A percentile compares a stretch with the other conserved stretches of the same genome.
Evolutionary conservation across 108 stramenopile species (phyloP).

Genomic region (Chaetoceros muelleri): DNA sequence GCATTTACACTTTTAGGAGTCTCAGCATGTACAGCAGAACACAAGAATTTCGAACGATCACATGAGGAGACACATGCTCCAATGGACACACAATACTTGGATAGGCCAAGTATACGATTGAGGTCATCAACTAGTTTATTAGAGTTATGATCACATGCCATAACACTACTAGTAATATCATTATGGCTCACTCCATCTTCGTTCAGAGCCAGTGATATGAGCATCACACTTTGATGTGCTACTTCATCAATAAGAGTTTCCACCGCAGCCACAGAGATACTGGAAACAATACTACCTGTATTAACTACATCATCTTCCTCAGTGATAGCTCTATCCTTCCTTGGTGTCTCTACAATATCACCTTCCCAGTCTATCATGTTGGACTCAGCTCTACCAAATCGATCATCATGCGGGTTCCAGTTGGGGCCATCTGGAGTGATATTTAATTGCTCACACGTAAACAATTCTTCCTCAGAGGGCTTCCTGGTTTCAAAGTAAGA

Average conservation of each 20-base stretch:
- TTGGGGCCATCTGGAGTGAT: not conserved
- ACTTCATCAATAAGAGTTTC: not conserved
- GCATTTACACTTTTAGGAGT: conserved; percentile 11
- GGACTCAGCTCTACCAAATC: not conserved
- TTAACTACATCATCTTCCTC: not conserved
- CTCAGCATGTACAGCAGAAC: conserved; percentile 1
- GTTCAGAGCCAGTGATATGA: not conserved
- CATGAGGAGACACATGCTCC: not conserved
- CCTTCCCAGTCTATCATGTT: conserved; percentile 1
- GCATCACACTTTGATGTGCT: too few species aligned
- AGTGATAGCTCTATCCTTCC: not conserved
- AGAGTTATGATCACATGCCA: too few species aligned
- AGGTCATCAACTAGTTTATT: not conserved
- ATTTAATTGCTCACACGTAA: too few species aligned
- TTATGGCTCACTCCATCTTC: not conserved
- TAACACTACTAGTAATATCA: not conserved
- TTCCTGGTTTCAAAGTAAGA: conserved; percentile 15
- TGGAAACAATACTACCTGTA: not conserved
- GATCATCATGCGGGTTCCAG: conserved; percentile 1
- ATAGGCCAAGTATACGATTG: not conserved
- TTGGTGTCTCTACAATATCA: not conserved
- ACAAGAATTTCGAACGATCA: conserved; percentile 8
- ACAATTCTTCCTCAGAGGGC: conserved; percentile 8
- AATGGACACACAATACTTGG: too few species aligned
- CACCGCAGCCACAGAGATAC: not conserved